A percentile compares a stretch with the other conserved stretches of the same genome.
phyloP scores from a whole-genome alignment of 2,329 filamentous ascomycete genomes.

The Pestalotiopsis sp. region DNA sequence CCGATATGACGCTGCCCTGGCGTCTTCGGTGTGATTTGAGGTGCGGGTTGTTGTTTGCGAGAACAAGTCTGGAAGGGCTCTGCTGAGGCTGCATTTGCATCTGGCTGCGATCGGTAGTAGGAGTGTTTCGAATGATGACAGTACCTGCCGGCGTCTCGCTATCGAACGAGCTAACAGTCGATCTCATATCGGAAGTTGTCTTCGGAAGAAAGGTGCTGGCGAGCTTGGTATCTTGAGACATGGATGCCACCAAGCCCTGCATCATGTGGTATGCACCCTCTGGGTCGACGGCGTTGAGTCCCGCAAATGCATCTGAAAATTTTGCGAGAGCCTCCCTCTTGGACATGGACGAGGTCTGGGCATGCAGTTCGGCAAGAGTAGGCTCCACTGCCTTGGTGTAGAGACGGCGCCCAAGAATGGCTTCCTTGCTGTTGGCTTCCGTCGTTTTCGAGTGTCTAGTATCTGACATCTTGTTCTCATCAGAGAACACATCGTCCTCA shows the following conservation, averaged over 20 bases:
- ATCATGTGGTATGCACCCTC: conserved; percentile 89
- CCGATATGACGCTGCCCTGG: conserved; percentile 44
- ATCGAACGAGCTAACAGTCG: conserved; percentile 18
- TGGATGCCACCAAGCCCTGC: conserved; percentile 73
- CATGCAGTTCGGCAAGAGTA: conserved; percentile 81
- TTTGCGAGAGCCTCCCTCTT: conserved; percentile 84
- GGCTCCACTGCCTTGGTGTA: conserved; percentile 84
- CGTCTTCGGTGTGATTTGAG: conserved; percentile 76
- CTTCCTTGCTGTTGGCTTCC: conserved; percentile 75
- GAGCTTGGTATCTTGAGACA: conserved; percentile 72
- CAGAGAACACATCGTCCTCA: conserved; percentile 45
- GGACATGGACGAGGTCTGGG: conserved; percentile 67
- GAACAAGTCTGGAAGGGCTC: conserved; percentile 67
- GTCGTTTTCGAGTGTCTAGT: conserved; percentile 52
- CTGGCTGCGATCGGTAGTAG: conserved; percentile 38
- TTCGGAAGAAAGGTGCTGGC: conserved; percentile 48
- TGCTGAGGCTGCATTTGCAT: conserved; percentile 21
- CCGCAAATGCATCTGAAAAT: conserved; percentile 83
- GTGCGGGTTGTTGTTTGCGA: conserved; percentile 84
- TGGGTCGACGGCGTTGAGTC: conserved; percentile 84
- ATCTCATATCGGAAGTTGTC: conserved; percentile 27
- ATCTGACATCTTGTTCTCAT: conserved; percentile 58
- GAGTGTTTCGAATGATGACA: conserved; percentile 58
- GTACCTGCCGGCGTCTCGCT: conserved; percentile 54
- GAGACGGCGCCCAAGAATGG: conserved; percentile 76